Evolutionary conservation across 768 basidiomycete genomes (phyloP), one percentile per base, ranked within the genome.

Genomic region (Kwoniella europaea): DNA sequence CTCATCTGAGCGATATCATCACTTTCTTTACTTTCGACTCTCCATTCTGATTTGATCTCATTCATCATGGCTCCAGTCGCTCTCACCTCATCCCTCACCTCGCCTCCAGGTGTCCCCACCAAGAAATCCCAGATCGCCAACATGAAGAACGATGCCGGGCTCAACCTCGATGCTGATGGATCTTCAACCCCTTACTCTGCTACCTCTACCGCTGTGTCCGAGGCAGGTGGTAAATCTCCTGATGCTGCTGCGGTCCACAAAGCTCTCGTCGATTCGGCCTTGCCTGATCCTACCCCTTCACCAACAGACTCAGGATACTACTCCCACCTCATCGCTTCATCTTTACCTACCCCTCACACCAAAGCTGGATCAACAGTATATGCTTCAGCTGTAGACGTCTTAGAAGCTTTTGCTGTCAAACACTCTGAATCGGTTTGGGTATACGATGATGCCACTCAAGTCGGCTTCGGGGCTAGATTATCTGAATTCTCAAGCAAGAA

Each of bases 401-500:
- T 83, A 13, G 76, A 83, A 67, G 73, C 75, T 0, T 63, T 82
- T 29, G 79, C 77, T 20, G 69, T 77, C 12, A 65, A 81, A 67
- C 57, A 79, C 20, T 75, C 74, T 16, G 53, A 67, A 5, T 70
- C 59, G 18, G 76, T 81, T 3, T 82, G 80, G 80, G 77, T 82
- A 5, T 83, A 80, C 63, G 82, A 83, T 59, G 80, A 82, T 66
- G 81, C 82, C 16, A 71, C 65, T 15, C 55, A 74, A 35, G 73
- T 83, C 15, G 82, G 82, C 1, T 81, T 83, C 68, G 82, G 82
- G 1, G 56, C 62, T 10, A 65, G 72, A 61, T 57, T 72, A 12
- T 56, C 62, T 12, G 27, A 35, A 18, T 76, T 70, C 50, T 46
- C 56, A 10, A 44, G 35, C 6, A 13, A 54, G 13, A 71, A 74